phyloP scores from a whole-genome alignment of 495 filamentous ascomycete genomes.

The Tuber borchii region DNA sequence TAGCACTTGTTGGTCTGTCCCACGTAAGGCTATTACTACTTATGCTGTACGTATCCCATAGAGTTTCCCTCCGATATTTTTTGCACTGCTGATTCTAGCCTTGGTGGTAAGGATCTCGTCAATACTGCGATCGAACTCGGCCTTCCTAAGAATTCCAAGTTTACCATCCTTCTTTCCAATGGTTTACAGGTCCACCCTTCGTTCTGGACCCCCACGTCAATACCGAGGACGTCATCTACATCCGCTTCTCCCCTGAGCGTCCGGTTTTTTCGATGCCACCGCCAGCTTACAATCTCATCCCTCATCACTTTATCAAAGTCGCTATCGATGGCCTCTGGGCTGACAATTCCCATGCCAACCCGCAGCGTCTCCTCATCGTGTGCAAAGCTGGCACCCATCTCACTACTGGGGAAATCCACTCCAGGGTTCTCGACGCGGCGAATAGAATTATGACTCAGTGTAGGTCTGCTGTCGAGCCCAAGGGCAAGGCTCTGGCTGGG shows the following conservation, averaged over 20 bases:
- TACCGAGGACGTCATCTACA: neutral
- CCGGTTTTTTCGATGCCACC: neutral
- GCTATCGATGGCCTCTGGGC: neutral
- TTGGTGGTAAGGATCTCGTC: neutral
- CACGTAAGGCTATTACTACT: neutral
- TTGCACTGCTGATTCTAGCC: neutral
- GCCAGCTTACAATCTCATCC: neutral
- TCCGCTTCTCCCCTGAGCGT: neutral
- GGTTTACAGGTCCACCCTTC: neutral
- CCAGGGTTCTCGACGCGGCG: neutral
- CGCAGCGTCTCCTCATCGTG: neutral
- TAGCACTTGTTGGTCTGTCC: neutral
- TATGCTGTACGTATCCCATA: neutral
- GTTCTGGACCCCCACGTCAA: neutral
- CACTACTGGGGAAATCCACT: neutral
- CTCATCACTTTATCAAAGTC: neutral
- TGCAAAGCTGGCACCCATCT: neutral
- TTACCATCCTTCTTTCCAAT: neutral
- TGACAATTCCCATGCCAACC: neutral
- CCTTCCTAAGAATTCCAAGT: constrained; percentile 1
- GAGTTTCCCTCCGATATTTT: neutral
- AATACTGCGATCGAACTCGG: neutral
- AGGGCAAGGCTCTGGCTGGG: neutral
- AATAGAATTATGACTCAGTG: constrained; percentile 1
- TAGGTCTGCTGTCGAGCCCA: neutral